A percentile compares a stretch with the other conserved stretches of the same genome.
Evolutionary conservation across 1,284 basidiomycete species (phyloP).

Genomic region (Peniophora sp.): DNA sequence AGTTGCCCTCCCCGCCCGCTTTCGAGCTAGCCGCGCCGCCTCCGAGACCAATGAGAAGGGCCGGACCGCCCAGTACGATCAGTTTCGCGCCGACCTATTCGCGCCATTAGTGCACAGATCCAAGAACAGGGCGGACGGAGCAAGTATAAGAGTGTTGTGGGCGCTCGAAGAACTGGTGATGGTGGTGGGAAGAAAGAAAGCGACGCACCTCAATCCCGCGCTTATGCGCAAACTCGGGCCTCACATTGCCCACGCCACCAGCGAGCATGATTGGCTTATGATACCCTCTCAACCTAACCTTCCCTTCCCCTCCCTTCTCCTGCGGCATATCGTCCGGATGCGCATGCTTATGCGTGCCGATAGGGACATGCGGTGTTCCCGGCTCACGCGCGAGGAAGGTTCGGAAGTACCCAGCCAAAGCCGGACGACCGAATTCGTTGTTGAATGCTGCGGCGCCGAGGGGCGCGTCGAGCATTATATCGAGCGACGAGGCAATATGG

Average conservation of each 20-base stretch:
- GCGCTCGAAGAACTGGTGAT: too few species aligned
- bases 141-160: too few species aligned
- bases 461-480: conserved; percentile 97
- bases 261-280: conserved; percentile 99
- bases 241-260: conserved; percentile 91
- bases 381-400: conserved; percentile 78
- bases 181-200: too few species aligned
- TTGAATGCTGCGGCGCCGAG: conserved; percentile 95
- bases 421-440: conserved; percentile 97
- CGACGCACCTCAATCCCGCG: conserved; percentile 44
- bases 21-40: conserved; percentile 95
- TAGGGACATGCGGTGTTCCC: too few species aligned
- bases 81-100: conserved; percentile 67
- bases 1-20: conserved; percentile 80
- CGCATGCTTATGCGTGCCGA: too few species aligned
- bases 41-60: conserved; percentile 94
- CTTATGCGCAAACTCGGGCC: conserved; percentile 76
- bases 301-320: conserved; percentile 28
- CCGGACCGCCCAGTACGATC: conserved; percentile 94
- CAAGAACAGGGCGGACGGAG: too few species aligned
- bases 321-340: too few species aligned
- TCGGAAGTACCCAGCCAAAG: conserved; percentile 79
- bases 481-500: conserved; percentile 89
- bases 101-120: too few species aligned
- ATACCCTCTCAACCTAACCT: conserved; percentile 80